Percentiles rank a stretch among this genome's conserved stretches.
phyloP scores from a whole-genome alignment of 148 eudicot genomes.

The Camellia japonica region DNA sequence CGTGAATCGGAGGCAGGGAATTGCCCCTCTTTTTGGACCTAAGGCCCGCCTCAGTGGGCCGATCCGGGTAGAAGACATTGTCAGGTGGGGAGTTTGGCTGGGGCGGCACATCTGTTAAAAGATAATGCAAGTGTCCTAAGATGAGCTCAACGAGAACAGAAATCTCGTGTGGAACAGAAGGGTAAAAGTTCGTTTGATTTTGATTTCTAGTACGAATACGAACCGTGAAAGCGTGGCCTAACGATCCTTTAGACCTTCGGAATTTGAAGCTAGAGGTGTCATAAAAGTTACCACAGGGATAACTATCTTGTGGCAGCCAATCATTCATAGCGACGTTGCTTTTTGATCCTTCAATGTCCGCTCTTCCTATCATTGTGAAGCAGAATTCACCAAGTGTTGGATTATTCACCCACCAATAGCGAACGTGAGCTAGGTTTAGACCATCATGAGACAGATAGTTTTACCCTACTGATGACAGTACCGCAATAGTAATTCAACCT shows the following conservation, averaged over 20 bases:
- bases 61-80: conserved; percentile 19
- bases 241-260: conserved; percentile 4
- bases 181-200: conserved; percentile 57
- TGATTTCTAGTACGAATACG: conserved; percentile 36
- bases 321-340: no score
- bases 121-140: conserved; percentile 57
- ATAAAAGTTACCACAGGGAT: conserved; percentile 1
- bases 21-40: no score
- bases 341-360: no score
- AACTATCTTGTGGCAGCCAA: not conserved
- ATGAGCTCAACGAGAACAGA: conserved; percentile 62
- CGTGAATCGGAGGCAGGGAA: no score
- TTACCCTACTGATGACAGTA: no score
- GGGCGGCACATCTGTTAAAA: conserved; percentile 24
- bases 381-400: conserved; percentile 29
- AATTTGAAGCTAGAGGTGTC: conserved; percentile 1
- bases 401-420: conserved; percentile 43
- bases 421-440: conserved; percentile 52
- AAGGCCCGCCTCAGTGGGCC: conserved; percentile 16
- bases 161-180: conserved; percentile 64
- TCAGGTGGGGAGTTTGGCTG: conserved; percentile 13
- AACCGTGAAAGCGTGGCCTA: not conserved
- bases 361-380: not conserved
- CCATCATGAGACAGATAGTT: no score
- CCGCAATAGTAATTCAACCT: no score